Evolutionary conservation across 2,329 filamentous ascomycete species (phyloP).

Genomic region (Fusarium caatingaense): DNA sequence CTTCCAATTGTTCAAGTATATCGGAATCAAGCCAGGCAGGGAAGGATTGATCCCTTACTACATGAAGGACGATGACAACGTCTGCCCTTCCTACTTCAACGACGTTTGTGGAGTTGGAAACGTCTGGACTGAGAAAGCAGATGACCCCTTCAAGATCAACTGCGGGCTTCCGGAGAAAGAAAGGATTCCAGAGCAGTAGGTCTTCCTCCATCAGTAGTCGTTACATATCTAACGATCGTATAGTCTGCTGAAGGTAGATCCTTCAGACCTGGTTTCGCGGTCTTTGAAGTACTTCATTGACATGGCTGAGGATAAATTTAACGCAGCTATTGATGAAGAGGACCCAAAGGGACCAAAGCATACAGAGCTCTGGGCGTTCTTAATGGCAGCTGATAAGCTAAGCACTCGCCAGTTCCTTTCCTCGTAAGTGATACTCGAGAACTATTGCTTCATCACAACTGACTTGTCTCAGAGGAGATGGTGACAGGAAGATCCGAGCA

Average conservation of each 20-base stretch:
- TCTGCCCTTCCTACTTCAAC: constrained; percentile 35
- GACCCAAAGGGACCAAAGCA: background rate
- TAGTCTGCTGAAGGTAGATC: constrained; percentile 7
- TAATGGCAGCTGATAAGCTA: constrained; percentile 32
- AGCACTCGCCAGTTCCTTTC: constrained; percentile 38
- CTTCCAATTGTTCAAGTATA: constrained; percentile 33
- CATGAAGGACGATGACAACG: background rate
- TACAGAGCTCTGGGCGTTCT: constrained; percentile 1
- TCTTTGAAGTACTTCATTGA: constrained; percentile 9
- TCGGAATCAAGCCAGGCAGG: constrained; percentile 23
- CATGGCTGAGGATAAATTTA: background rate
- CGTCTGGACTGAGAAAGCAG: background rate
- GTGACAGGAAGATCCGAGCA: background rate
- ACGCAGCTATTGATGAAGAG: background rate
- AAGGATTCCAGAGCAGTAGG: constrained; percentile 1
- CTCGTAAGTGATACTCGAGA: constrained; percentile 1
- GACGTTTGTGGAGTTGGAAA: constrained; percentile 5
- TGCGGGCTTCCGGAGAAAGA: constrained; percentile 4
- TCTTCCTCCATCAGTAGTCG: accelerated
- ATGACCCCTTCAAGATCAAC: constrained; percentile 29
- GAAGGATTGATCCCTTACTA: constrained; percentile 36
- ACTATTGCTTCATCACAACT: too few relatives aligned
- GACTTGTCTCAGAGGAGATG: background rate
- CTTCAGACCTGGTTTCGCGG: background rate
- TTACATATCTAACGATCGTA: accelerated